These are phyloP conservation scores for Dryadomyces quercus-mongolicae DNA, from an alignment of 2,329 filamentous ascomycete species.

Conservation along the genomic window DNA sequence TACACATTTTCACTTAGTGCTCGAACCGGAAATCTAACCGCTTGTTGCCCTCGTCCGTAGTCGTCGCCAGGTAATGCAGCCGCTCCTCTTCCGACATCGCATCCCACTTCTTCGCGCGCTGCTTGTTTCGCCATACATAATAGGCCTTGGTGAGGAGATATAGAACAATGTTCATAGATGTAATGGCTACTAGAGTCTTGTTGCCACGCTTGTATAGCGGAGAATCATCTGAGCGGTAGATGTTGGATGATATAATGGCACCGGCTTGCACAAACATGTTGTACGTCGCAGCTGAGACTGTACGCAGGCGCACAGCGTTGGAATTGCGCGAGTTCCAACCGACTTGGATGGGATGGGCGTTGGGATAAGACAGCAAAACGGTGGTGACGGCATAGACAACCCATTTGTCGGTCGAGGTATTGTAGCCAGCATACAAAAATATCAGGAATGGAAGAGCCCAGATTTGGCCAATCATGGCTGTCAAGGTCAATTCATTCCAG, in stretches of 20 bases:
- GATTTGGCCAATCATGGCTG: too few relatives aligned
- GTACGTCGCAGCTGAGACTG: constrained; percentile 7
- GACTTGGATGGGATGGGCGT: constrained; percentile 14
- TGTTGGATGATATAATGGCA: constrained; percentile 22
- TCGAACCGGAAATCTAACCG: too few relatives aligned
- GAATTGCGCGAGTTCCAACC: constrained; percentile 47
- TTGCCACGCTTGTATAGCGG: constrained; percentile 40
- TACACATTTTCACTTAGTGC: too few relatives aligned
- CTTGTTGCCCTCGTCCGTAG: too few relatives aligned
- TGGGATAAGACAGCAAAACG: neutral
- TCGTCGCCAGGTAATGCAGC: too few relatives aligned
- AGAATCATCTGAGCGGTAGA: constrained; percentile 43
- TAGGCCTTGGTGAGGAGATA: constrained; percentile 40
- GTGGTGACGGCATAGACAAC: constrained; percentile 19
- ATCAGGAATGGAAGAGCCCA: too few relatives aligned
- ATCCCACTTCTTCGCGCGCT: neutral
- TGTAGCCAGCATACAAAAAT: too few relatives aligned
- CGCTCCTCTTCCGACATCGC: too few relatives aligned
- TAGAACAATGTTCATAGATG: constrained; percentile 33
- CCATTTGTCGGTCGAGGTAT: constrained; percentile 27
- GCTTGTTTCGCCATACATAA: constrained; percentile 32
- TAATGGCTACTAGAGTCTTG: constrained; percentile 36
- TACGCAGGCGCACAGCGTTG: constrained; percentile 8
- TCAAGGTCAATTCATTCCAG: too few relatives aligned
- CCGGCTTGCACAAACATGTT: constrained; percentile 17